Evolutionary conservation across 2,329 filamentous ascomycete genomes (phyloP).

Genomic region (Rosellinia necatrix): DNA sequence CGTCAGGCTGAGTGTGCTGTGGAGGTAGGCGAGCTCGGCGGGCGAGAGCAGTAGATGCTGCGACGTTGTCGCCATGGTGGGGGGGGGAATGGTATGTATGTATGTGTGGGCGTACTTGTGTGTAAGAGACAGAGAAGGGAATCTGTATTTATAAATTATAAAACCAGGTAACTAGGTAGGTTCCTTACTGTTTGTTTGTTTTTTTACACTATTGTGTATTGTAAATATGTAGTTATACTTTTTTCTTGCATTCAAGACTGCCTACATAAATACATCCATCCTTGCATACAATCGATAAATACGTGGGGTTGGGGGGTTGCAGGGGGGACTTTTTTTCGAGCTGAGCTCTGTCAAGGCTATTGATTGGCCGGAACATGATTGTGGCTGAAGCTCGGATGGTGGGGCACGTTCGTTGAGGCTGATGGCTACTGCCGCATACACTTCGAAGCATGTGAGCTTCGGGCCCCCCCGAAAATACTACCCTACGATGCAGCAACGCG

Average conservation of each 20-base stretch:
- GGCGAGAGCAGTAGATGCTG: conserved; percentile 82
- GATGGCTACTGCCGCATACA: background rate
- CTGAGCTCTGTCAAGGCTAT: conserved; percentile 20
- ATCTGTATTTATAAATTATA: too few relatives aligned
- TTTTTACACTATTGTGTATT: background rate
- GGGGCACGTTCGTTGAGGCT: conserved; percentile 9
- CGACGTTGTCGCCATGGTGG: conserved; percentile 55
- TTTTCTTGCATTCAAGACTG: background rate
- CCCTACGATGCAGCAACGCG: too few relatives aligned
- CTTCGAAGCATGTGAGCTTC: too few relatives aligned
- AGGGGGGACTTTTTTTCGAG: conserved; percentile 30
- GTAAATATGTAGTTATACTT: background rate
- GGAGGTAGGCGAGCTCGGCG: conserved; percentile 94
- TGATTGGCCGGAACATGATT: conserved; percentile 20
- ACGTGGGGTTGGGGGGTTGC: conserved; percentile 27
- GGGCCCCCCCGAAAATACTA: too few relatives aligned
- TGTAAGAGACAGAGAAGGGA: too few relatives aligned
- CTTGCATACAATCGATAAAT: too few relatives aligned
- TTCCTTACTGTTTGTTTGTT: too few relatives aligned
- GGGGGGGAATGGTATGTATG: background rate
- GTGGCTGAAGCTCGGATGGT: conserved; percentile 29
- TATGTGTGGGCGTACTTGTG: too few relatives aligned
- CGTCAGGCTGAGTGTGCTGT: conserved; percentile 78
- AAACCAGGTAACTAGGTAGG: too few relatives aligned
- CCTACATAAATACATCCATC: too few relatives aligned